phyloP scores from a whole-genome alignment of 108 stramenopile genomes.

The Fragilaria radians region DNA sequence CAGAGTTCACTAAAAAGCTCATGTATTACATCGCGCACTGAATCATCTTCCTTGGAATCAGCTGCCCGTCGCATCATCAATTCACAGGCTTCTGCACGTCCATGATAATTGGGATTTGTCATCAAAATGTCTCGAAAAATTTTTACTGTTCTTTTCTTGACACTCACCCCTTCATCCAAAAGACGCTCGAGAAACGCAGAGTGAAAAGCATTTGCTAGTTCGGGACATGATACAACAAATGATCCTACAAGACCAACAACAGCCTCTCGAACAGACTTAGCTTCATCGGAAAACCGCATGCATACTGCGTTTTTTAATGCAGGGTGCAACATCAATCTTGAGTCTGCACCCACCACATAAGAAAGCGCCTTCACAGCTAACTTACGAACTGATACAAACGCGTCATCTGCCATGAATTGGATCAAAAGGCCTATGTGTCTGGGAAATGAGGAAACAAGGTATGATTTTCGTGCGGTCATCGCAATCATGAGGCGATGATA shows the following conservation, averaged over 20 bases:
- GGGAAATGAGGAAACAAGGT: slow-evolving; percentile 47
- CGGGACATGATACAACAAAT: slow-evolving; percentile 75
- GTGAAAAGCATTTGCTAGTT: slow-evolving; percentile 79
- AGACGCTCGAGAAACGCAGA: slow-evolving; percentile 67
- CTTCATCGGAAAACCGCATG: slow-evolving; percentile 79
- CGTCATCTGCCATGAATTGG: slow-evolving; percentile 58
- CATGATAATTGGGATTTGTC: slow-evolving; percentile 66
- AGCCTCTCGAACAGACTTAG: slow-evolving; percentile 91
- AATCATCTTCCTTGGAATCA: slow-evolving; percentile 92
- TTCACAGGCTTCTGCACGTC: slow-evolving; percentile 65
- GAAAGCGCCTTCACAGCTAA: slow-evolving; percentile 74
- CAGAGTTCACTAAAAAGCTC: slow-evolving; percentile 83
- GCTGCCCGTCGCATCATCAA: slow-evolving; percentile 69
- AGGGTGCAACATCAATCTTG: slow-evolving; percentile 66
- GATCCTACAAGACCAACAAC: slow-evolving; percentile 86
- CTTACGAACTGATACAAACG: slow-evolving; percentile 58
- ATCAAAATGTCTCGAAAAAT: slow-evolving; percentile 81
- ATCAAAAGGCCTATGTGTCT: slow-evolving; percentile 63
- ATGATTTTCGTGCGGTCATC: slow-evolving; percentile 37
- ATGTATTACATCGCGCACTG: slow-evolving; percentile 84
- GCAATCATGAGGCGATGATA: slow-evolving; percentile 54
- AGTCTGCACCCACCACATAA: slow-evolving; percentile 48
- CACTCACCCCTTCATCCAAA: slow-evolving; percentile 80
- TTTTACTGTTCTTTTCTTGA: slow-evolving; percentile 67
- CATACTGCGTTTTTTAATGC: slow-evolving; percentile 65